Percentiles rank a stretch among this genome's conserved stretches.
Evolutionary conservation across 805 yeast genomes (phyloP).

Genomic region (Ogataea salicorniae): DNA sequence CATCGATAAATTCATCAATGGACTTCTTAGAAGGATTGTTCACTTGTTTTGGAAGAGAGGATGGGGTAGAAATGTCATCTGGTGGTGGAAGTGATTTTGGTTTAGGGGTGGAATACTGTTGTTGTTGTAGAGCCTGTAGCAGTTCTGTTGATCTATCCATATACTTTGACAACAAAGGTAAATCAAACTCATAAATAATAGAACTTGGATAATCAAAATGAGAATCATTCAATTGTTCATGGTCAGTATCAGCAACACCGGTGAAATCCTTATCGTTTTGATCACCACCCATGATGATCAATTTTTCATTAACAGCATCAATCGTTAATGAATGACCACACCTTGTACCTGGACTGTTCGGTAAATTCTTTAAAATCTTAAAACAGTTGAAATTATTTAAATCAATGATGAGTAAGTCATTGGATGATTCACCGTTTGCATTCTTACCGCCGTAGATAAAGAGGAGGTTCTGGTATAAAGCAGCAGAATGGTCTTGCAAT

Average conservation of each 20-base stretch:
- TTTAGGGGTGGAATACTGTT: background rate
- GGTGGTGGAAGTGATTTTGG: background rate
- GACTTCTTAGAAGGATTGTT: background rate
- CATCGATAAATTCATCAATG: constrained; percentile 12
- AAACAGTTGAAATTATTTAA: constrained; percentile 70
- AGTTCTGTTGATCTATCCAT: constrained; percentile 19
- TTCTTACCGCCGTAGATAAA: constrained; percentile 89
- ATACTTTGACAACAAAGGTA: constrained; percentile 20
- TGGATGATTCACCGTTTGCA: constrained; percentile 60
- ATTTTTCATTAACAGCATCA: constrained; percentile 56
- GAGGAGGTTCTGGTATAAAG: constrained; percentile 71
- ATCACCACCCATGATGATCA: constrained; percentile 91
- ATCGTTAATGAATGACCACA: constrained; percentile 89
- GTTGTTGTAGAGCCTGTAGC: background rate
- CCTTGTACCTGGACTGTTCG: constrained; percentile 67
- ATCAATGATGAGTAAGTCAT: constrained; percentile 69
- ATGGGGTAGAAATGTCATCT: background rate
- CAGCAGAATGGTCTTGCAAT: constrained; percentile 86
- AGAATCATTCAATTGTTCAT: constrained; percentile 24
- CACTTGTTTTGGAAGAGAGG: background rate
- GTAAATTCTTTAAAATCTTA: constrained; percentile 38
- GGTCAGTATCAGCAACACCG: constrained; percentile 18
- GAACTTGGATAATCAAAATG: constrained; percentile 29
- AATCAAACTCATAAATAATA: constrained; percentile 33
- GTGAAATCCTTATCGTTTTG: constrained; percentile 52